These are phyloP conservation scores for Pyracantha coccinea DNA, from an alignment of 331 rosid species.

Conservation along the genomic window DNA sequence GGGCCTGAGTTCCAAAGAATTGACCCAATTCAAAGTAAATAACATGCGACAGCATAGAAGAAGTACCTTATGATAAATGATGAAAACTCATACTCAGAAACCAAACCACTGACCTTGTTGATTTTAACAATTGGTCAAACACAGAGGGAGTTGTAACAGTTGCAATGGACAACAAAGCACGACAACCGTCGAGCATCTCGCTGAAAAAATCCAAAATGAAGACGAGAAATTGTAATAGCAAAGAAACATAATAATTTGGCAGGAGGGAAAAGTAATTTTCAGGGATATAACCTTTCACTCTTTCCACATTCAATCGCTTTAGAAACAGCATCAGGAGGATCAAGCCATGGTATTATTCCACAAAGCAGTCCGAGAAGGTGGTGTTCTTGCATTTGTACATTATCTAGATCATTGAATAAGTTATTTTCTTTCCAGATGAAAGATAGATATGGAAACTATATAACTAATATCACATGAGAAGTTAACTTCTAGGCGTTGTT, in stretches of 20 bases:
- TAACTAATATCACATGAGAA: neutral
- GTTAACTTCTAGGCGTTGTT: neutral
- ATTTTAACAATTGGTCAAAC: conserved; percentile 67
- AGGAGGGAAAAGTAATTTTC: neutral
- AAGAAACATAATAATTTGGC: neutral
- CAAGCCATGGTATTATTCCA: conserved; percentile 84
- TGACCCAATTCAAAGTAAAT: conserved; percentile 3
- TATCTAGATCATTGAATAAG: conserved; percentile 41
- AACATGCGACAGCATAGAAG: neutral
- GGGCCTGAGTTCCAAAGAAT: conserved; percentile 55
- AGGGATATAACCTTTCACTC: conserved; percentile 67
- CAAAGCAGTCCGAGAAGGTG: conserved; percentile 78
- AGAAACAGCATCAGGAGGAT: conserved; percentile 81
- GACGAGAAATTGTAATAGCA: conserved; percentile 11
- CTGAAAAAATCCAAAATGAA: conserved; percentile 42
- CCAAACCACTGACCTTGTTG: conserved; percentile 41
- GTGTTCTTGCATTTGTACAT: conserved; percentile 63
- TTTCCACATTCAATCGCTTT: conserved; percentile 71
- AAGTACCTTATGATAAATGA: neutral
- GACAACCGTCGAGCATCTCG: conserved; percentile 95
- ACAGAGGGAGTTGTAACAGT: conserved; percentile 56
- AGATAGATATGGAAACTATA: neutral
- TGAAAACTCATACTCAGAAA: conserved; percentile 1
- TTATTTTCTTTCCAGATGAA: neutral
- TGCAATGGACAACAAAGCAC: conserved; percentile 85